Evolutionary conservation across 2,329 filamentous ascomycete species (phyloP).

Genomic region (Scedosporium boydii): DNA sequence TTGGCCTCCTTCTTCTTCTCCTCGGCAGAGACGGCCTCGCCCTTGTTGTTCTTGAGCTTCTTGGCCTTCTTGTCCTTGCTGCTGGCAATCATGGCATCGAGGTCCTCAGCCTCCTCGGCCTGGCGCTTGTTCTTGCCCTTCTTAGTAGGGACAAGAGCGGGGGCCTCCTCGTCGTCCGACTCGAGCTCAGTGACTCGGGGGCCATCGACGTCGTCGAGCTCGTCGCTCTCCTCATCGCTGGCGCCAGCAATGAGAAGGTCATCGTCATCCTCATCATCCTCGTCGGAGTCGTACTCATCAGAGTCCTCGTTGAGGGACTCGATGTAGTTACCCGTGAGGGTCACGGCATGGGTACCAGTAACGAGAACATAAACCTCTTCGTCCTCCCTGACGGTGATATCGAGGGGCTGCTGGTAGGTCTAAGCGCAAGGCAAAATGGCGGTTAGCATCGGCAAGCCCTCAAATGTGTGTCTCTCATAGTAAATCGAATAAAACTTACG

Average conservation of each 20-base stretch:
- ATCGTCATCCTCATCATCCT: slow-evolving; percentile 61
- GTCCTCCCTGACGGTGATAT: slow-evolving; percentile 81
- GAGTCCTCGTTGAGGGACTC: slow-evolving; percentile 58
- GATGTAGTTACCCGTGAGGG: slow-evolving; percentile 94
- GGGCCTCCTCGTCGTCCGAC: slow-evolving; percentile 65
- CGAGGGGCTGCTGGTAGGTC: slow-evolving; percentile 91
- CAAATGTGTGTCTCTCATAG: slow-evolving; percentile 3
- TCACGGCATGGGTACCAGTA: slow-evolving; percentile 79
- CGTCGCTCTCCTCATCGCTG: slow-evolving; percentile 65
- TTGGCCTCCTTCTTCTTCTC: slow-evolving; percentile 52
- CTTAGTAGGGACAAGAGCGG: slow-evolving; percentile 47
- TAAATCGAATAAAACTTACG: slow-evolving; percentile 42
- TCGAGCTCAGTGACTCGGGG: slow-evolving; percentile 79
- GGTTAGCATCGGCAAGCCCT: slow-evolving; percentile 15
- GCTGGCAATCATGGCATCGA: slow-evolving; percentile 81
- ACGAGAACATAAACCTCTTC: slow-evolving; percentile 92
- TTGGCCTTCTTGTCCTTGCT: slow-evolving; percentile 61
- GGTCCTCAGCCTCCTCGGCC: slow-evolving; percentile 59
- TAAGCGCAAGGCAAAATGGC: slow-evolving; percentile 25
- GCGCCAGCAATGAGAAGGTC: slow-evolving; percentile 62
- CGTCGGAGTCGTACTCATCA: slow-evolving; percentile 52
- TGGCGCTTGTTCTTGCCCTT: slow-evolving; percentile 92
- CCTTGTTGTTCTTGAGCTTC: slow-evolving; percentile 98
- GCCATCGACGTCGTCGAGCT: slow-evolving; percentile 68
- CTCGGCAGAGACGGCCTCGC: slow-evolving; percentile 63